A percentile compares a stretch with the other conserved stretches of the same genome.
Conservation (phyloP, 1,139 yeast genomes). For the Debaryomyces sp. region DNA sequence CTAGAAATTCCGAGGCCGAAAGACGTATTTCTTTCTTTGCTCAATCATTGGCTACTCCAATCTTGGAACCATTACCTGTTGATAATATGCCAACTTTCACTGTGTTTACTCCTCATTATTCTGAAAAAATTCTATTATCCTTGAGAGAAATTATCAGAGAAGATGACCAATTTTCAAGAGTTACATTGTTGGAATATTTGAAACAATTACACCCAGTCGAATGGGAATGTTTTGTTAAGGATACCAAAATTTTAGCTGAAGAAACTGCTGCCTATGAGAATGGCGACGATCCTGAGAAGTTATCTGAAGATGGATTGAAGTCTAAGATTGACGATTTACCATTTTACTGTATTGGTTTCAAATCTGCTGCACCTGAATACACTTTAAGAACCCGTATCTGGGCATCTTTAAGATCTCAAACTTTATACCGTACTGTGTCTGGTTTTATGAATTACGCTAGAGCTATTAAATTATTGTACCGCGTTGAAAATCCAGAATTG, state of each 20-base stretch:
- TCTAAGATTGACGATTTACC: slow-evolving; percentile 96
- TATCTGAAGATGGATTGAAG: slow-evolving; percentile 73
- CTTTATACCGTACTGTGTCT: slow-evolving; percentile 96
- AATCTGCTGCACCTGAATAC: slow-evolving; percentile 98
- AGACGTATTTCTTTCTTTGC: slow-evolving; percentile 99
- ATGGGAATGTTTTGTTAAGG: slow-evolving; percentile 99
- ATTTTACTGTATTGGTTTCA: slow-evolving; percentile 98
- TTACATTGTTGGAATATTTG: slow-evolving; percentile 91
- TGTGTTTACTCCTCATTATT: slow-evolving; percentile 95
- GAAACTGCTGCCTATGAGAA: slow-evolving; percentile 88
- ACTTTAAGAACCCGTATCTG: slow-evolving; percentile 97
- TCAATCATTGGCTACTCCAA: slow-evolving; percentile 96
- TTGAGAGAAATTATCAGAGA: slow-evolving; percentile 97
- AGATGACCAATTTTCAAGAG: slow-evolving; percentile 98
- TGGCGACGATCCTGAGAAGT: slow-evolving; percentile 64
- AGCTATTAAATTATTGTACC: slow-evolving; percentile 93
- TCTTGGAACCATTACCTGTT: slow-evolving; percentile 97
- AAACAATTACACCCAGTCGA: slow-evolving; percentile 98
- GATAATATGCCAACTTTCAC: slow-evolving; percentile 99
- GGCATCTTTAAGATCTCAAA: slow-evolving; percentile 98
- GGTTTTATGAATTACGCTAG: slow-evolving; percentile 99
- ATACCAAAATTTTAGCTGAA: slow-evolving; percentile 96
- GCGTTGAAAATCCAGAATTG: slow-evolving; percentile 98
- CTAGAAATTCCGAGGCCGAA: slow-evolving; percentile 95
- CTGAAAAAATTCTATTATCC: slow-evolving; percentile 93